phyloP scores from a whole-genome alignment of 495 filamentous ascomycete genomes.

The Penicillium robsamsonii region DNA sequence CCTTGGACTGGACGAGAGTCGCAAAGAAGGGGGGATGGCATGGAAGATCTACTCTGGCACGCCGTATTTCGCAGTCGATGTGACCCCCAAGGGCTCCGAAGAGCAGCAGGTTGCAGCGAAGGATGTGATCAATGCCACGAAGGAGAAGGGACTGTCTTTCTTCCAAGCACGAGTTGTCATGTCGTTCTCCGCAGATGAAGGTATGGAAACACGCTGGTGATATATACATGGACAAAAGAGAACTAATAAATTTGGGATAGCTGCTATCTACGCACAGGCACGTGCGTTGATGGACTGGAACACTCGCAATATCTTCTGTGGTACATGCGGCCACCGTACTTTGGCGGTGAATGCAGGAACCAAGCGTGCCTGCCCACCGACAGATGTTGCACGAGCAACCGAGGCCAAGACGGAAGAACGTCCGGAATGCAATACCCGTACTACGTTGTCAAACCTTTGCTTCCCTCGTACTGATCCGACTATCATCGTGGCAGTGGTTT shows the following conservation, averaged over 20 bases:
- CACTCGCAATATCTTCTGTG: conserved; percentile 86
- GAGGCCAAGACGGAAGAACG: conserved; percentile 48
- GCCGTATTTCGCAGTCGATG: conserved; percentile 86
- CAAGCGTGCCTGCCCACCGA: conserved; percentile 85
- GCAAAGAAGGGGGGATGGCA: conserved; percentile 46
- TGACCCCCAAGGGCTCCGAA: conserved; percentile 66
- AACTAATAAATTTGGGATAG: conserved; percentile 40
- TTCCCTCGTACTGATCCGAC: conserved; percentile 97
- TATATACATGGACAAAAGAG: background rate
- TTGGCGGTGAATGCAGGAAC: conserved; percentile 84
- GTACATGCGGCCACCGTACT: conserved; percentile 78
- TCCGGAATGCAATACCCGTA: conserved; percentile 69
- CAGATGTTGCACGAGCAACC: conserved; percentile 53
- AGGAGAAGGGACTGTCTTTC: conserved; percentile 58
- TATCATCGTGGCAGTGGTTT: conserved; percentile 90
- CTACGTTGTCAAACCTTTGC: conserved; percentile 67
- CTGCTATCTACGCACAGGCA: conserved; percentile 88
- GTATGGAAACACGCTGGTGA: conserved; percentile 34
- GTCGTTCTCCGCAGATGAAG: conserved; percentile 57
- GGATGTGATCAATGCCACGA: conserved; percentile 54
- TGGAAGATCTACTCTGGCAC: conserved; percentile 67
- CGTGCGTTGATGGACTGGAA: conserved; percentile 95
- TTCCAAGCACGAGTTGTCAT: conserved; percentile 58
- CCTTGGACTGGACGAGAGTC: conserved; percentile 76
- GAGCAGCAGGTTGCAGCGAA: conserved; percentile 46